phyloP scores from a whole-genome alignment of 2,329 filamentous ascomycete genomes.

The Colletotrichum godetiae region DNA sequence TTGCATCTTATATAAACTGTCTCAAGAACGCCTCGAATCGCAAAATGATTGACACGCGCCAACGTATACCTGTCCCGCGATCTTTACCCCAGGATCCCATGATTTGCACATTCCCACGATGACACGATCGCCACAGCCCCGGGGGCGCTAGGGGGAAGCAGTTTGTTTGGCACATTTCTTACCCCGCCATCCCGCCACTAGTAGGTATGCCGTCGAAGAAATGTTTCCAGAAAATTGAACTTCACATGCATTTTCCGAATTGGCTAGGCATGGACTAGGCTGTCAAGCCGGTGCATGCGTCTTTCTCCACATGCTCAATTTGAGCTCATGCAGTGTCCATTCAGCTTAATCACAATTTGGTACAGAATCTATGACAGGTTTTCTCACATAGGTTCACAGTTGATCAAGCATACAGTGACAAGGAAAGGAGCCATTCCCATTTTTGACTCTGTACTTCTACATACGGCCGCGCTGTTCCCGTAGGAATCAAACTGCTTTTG shows the following conservation, averaged over 20 bases:
- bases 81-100: constrained; percentile 1
- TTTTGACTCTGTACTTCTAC: constrained; percentile 31
- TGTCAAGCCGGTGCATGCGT: background rate
- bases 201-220: background rate
- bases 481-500: constrained; percentile 25
- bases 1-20: background rate
- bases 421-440: constrained; percentile 24
- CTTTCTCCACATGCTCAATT: background rate
- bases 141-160: constrained; percentile 11
- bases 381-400: background rate
- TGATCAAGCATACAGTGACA: background rate
- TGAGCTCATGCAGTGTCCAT: background rate
- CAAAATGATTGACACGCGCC: background rate
- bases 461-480: constrained; percentile 30
- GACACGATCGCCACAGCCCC: constrained; percentile 19
- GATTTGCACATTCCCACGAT: background rate
- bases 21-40: background rate
- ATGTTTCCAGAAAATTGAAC: constrained; percentile 4
- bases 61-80: background rate
- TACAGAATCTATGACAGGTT: background rate
- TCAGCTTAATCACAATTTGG: background rate
- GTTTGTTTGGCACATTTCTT: constrained; percentile 6
- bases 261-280: background rate
- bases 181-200: constrained; percentile 25
- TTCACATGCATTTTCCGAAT: background rate